Evolutionary conservation across 139 green algal genomes (phyloP), one percentile per base, ranked within the genome.

Genomic region (Chlamydomonas sphaeroides): DNA sequence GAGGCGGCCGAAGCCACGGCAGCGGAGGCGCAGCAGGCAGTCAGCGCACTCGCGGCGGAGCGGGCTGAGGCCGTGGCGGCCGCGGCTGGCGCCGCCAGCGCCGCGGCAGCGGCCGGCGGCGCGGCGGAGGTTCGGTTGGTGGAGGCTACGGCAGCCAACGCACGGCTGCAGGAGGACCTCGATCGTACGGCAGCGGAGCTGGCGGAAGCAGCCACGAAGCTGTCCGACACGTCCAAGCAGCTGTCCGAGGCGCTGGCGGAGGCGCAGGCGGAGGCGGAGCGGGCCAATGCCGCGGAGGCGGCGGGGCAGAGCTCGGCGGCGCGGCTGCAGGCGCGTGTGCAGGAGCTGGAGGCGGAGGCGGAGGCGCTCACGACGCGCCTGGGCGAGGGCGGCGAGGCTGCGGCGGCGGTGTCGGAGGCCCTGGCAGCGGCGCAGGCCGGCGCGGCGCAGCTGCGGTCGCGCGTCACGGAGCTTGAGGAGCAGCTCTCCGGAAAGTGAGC

Each of bases 381-480:
- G 21, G 38, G 26, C 10, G 62, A 70, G 59, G 56, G 59, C 59
- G 74, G 33, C 4, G 56, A 59, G 51, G 74, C 51, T 20, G 56
- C 39, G 10, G 23, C 23, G 39, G 51, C 75, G 51, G 61, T 33
- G 18, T 41, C 51, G 17, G 35, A 28, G 57, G 48, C 51, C 41
- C 33, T 84, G 33, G 35, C 33, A 21, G 67, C 41, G 26, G 68
- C 68, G 4, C 36, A 66, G 57, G 26, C 30, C 6, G 32, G n/a
- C 14, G 57, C 56, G 20, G 42, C 71, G 56, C 20, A 67, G 66
- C 38, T 68, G 0, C 28, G 78, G 39, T 39, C 17, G 15, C 66
- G 78, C 17, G 38, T 69, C 2, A 28, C 20, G 5, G 78, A 84
- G 30, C 61, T 72, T 30, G 78, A 84, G 67, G 33, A 49, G 41